These are phyloP conservation scores for Fremontodendron californicum DNA, from an alignment of 345 rosid species.

Conservation along the genomic window DNA sequence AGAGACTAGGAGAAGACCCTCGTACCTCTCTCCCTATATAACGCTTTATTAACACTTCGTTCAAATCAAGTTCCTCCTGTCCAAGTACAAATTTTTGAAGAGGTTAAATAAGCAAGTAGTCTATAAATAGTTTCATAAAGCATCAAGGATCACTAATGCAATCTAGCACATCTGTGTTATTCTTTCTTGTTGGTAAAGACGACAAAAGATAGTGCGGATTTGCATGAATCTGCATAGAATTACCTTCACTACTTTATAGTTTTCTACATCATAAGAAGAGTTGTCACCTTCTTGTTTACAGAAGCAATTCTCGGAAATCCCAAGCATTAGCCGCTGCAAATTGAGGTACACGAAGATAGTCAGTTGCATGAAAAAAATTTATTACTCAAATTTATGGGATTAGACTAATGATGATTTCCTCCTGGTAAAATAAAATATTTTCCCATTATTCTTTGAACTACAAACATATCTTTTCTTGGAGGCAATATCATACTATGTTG, in stretches of 20 bases:
- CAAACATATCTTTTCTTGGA: background rate
- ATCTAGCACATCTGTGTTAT: background rate
- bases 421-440: background rate
- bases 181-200: background rate
- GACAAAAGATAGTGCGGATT: background rate
- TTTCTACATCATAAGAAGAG: conserved; percentile 23
- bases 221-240: background rate
- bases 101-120: background rate
- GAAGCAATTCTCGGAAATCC: conserved; percentile 33
- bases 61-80: conserved; percentile 91
- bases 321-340: conserved; percentile 65
- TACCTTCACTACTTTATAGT: conserved; percentile 53
- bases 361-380: background rate
- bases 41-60: conserved; percentile 54
- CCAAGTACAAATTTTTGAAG: conserved; percentile 21
- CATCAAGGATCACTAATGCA: background rate
- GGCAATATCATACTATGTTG: background rate
- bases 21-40: conserved; percentile 86
- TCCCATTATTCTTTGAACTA: conserved; percentile 4
- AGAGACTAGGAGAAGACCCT: background rate
- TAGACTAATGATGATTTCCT: background rate
- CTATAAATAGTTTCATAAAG: background rate
- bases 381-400: background rate
- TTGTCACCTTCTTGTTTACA: conserved; percentile 21
- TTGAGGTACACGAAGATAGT: conserved; percentile 13